Percentiles rank a stretch among this genome's conserved stretches.
phyloP scores from a whole-genome alignment of 106 monocot genomes.

The Xerophyta viscosa region DNA sequence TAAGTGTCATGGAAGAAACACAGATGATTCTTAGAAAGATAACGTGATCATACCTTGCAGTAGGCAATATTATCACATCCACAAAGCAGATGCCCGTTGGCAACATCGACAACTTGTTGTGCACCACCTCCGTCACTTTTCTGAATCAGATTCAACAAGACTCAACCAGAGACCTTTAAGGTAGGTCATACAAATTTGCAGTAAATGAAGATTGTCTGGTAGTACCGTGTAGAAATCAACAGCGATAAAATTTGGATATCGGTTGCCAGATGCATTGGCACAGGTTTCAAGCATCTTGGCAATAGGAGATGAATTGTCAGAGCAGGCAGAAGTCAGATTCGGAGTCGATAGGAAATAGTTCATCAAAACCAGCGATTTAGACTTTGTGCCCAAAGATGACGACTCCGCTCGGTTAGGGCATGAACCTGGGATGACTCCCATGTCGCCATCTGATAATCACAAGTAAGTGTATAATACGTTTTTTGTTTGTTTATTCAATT shows the following conservation, averaged over 20 bases:
- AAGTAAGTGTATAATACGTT: no score
- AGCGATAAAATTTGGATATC: conserved; percentile 63
- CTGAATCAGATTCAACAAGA: conserved; percentile 6
- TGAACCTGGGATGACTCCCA: conserved; percentile 29
- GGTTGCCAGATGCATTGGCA: conserved; percentile 25
- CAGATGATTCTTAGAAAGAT: not conserved
- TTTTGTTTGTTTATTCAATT: no score
- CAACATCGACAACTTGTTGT: conserved; percentile 22
- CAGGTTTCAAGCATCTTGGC: conserved; percentile 53
- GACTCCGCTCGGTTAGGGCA: conserved; percentile 48
- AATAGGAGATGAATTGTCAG: conserved; percentile 48
- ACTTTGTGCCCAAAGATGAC: conserved; percentile 30
- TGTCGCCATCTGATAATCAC: conserved; percentile 38
- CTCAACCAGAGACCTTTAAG: no score
- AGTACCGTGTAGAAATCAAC: conserved; percentile 69
- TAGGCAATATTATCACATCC: conserved; percentile 28
- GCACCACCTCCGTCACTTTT: conserved; percentile 39
- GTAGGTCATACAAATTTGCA: not conserved
- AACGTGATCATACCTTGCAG: conserved; percentile 21
- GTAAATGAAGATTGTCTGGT: not conserved
- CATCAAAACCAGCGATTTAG: conserved; percentile 52
- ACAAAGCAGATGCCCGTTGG: conserved; percentile 30
- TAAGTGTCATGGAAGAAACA: no score
- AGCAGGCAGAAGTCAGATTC: conserved; percentile 18
- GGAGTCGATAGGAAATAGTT: conserved; percentile 40